Evolutionary conservation across 257 asterid species (phyloP).

Genomic region (Gentiana dahurica): DNA sequence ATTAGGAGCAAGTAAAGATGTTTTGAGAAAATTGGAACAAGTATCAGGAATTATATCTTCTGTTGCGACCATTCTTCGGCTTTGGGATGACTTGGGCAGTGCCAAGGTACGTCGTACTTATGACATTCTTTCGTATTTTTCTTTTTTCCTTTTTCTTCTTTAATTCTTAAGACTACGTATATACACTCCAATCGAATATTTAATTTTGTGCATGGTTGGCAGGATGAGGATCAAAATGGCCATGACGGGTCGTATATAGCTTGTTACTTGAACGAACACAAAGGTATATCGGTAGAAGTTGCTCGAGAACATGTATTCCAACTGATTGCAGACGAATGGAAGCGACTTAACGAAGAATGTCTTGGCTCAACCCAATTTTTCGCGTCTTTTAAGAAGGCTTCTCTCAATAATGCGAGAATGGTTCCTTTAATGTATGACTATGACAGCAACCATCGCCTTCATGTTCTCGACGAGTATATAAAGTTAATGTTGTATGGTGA

Average conservation of each 20-base stretch:
- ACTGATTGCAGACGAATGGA: slow-evolving; percentile 11
- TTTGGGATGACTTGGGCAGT: slow-evolving; percentile 29
- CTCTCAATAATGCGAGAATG: slow-evolving; percentile 28
- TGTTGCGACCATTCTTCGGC: slow-evolving; percentile 33
- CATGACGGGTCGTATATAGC: slow-evolving; percentile 31
- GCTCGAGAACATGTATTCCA: slow-evolving; percentile 19
- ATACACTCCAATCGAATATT: background rate
- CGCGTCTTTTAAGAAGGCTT: slow-evolving; percentile 17
- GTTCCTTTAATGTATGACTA: slow-evolving; percentile 29
- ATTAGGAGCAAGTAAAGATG: slow-evolving; percentile 4
- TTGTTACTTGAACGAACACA: slow-evolving; percentile 28
- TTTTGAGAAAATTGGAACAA: slow-evolving; percentile 4
- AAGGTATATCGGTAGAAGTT: slow-evolving; percentile 11
- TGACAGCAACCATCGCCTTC: slow-evolving; percentile 12
- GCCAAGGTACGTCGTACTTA: slow-evolving; percentile 17
- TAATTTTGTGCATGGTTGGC: background rate
- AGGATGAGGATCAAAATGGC: slow-evolving; percentile 46
- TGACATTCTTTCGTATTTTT: background rate
- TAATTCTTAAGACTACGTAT: background rate
- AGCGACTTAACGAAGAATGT: slow-evolving; percentile 14
- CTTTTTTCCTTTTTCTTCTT: no score
- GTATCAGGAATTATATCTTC: slow-evolving; percentile 17
- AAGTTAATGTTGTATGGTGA: slow-evolving; percentile 1
- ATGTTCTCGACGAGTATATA: slow-evolving; percentile 12
- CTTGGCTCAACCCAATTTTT: slow-evolving; percentile 11